Conservation (phyloP, 345 rosid genomes). For the Hibiscus tridactylites region DNA sequence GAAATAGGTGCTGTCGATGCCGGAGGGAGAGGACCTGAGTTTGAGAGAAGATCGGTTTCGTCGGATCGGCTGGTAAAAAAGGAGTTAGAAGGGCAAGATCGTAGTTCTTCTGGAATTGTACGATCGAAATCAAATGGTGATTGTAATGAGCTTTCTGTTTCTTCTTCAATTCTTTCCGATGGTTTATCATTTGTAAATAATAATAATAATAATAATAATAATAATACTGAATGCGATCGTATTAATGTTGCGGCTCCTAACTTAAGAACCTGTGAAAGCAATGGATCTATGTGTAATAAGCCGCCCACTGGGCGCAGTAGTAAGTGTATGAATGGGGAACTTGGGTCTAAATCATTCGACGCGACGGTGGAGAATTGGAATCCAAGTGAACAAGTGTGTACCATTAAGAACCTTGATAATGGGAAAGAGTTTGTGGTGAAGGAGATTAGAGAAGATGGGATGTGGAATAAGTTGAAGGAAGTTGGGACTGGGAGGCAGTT, state of each 20-base stretch:
- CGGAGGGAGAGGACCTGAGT: conserved; percentile 3
- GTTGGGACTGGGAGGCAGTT: conserved; percentile 79
- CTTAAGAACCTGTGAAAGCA: conserved; percentile 19
- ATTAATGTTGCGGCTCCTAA: conserved; percentile 8
- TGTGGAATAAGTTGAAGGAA: conserved; percentile 71
- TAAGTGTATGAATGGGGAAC: conserved; percentile 20
- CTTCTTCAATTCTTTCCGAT: conserved; percentile 27
- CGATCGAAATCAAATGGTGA: conserved; percentile 54
- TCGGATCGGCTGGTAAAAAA: conserved; percentile 23
- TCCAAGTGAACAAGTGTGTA: conserved; percentile 40
- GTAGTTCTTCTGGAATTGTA: conserved; percentile 13
- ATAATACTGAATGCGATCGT: conserved; percentile 10
- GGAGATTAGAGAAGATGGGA: conserved; percentile 77
- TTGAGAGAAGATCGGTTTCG: conserved; percentile 34
- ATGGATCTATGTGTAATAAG: conserved; percentile 18
- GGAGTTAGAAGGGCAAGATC: conserved; percentile 11
- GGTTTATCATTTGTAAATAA: conserved; percentile 23
- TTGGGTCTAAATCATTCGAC: conserved; percentile 22
- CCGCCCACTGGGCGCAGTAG: conserved; percentile 21
- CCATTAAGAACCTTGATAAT: conserved; percentile 77
- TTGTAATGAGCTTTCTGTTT: conserved; percentile 8
- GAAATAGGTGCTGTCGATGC: conserved; percentile 10
- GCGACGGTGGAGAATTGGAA: conserved; percentile 22
- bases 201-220: conserved; percentile 12
- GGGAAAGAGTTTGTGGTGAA: conserved; percentile 85